phyloP scores from a whole-genome alignment of 306 rosid genomes.

The Quercus parvula region DNA sequence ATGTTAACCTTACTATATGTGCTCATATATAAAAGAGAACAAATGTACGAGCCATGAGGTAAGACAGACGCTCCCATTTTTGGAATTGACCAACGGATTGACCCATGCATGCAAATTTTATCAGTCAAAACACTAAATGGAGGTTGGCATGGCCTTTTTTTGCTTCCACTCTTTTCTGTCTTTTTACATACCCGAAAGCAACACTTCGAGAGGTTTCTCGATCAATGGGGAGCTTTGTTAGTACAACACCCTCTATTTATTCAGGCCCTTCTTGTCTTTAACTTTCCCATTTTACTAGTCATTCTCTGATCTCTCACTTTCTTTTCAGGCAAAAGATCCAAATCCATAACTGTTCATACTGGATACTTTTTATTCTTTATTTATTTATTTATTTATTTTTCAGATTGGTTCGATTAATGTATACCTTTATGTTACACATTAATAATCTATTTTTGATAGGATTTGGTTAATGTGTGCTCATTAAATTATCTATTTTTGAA shows the following conservation, averaged over 20 bases:
- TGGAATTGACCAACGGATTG: conserved; percentile 55
- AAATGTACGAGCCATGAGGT: conserved; percentile 28
- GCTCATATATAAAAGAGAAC: conserved; percentile 7
- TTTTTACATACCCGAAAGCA: conserved; percentile 63
- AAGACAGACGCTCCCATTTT: conserved; percentile 54
- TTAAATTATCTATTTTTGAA: too few relatives aligned
- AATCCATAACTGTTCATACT: conserved; percentile 51
- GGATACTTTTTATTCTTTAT: conserved; percentile 30
- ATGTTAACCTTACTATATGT: conserved; percentile 11
- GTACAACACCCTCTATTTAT: conserved; percentile 17
- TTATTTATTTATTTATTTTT: background rate
- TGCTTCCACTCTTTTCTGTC: conserved; percentile 41
- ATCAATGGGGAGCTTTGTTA: conserved; percentile 51
- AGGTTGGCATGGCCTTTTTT: conserved; percentile 40
- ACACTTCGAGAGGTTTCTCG: conserved; percentile 67
- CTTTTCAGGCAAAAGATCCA: conserved; percentile 33
- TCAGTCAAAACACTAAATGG: conserved; percentile 7
- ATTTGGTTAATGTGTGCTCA: too few relatives aligned
- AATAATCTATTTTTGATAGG: too few relatives aligned
- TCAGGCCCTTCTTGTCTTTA: conserved; percentile 29
- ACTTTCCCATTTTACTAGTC: conserved; percentile 12
- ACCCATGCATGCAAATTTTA: conserved; percentile 52
- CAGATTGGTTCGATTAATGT: too few relatives aligned
- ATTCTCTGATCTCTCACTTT: conserved; percentile 19
- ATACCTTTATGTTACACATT: fast-evolving